Conservation (phyloP, 139 green algal species). For the Micromonas pusilla region DNA sequence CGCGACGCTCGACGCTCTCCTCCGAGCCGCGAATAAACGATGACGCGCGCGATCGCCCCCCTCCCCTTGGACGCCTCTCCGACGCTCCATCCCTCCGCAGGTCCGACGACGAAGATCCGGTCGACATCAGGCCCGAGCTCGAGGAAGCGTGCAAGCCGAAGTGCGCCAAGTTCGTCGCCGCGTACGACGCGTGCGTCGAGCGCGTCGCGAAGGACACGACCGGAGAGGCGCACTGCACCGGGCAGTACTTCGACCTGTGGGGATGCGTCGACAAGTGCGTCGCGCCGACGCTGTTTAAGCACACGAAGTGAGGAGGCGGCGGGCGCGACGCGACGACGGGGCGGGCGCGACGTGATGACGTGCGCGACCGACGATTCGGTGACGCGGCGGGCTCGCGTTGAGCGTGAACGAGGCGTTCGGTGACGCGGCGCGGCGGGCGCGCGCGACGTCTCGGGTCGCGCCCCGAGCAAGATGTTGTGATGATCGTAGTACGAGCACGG, state of each 20-base stretch:
- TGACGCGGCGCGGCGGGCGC: not conserved
- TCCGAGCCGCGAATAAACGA: no score
- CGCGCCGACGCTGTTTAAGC: not conserved
- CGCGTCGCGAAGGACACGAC: slow-evolving; percentile 43
- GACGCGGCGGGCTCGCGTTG: not conserved
- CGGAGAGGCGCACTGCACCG: slow-evolving; percentile 52
- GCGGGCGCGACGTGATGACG: not conserved
- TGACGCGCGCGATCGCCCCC: no score
- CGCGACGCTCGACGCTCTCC: no score
- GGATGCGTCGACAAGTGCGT: slow-evolving; percentile 54
- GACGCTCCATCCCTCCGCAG: not conserved
- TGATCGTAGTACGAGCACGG: not conserved
- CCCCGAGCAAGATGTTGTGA: not conserved
- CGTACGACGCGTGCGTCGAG: slow-evolving; percentile 39
- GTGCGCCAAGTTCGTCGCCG: slow-evolving; percentile 40
- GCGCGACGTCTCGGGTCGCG: not conserved
- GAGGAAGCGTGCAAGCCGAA: slow-evolving; percentile 53
- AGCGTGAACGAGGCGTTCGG: not conserved
- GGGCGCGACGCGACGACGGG: no score
- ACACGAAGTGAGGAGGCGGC: not conserved
- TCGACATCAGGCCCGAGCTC: slow-evolving; percentile 40
- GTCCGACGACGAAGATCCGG: slow-evolving; percentile 40
- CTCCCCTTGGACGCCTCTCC: no score
- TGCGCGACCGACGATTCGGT: no score
- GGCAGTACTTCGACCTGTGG: slow-evolving; percentile 60